Percentiles rank a stretch among this genome's conserved stretches.
These are phyloP conservation scores for Diaporthe citri DNA, from an alignment of 2,329 filamentous ascomycete species.

Conservation along the genomic window DNA sequence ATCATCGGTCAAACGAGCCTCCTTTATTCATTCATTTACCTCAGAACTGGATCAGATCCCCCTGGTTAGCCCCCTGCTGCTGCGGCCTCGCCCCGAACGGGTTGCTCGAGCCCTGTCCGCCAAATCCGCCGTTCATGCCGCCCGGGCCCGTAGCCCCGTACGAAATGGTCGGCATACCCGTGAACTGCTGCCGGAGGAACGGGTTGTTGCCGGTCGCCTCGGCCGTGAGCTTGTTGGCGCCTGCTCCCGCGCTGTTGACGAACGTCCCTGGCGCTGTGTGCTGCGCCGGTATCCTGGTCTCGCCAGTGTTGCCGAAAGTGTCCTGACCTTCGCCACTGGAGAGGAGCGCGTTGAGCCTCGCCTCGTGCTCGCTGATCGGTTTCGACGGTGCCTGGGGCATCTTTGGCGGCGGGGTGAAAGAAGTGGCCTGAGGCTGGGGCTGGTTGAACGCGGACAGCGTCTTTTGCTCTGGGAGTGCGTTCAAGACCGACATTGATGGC, in stretches of 20 bases:
- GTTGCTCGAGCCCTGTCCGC: conserved; percentile 63
- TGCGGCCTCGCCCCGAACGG: conserved; percentile 70
- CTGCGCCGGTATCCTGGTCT: conserved; percentile 93
- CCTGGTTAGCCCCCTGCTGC: conserved; percentile 57
- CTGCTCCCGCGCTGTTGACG: conserved; percentile 92
- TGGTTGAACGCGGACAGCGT: conserved; percentile 72
- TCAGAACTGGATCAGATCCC: conserved; percentile 73
- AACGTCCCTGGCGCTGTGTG: conserved; percentile 97
- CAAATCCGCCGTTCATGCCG: conserved; percentile 63
- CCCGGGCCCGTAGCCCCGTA: conserved; percentile 71
- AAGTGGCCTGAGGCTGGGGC: conserved; percentile 62
- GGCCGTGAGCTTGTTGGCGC: conserved; percentile 76
- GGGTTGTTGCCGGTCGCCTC: conserved; percentile 89
- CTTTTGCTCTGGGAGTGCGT: conserved; percentile 86
- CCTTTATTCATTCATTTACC: neutral
- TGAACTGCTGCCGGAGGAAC: conserved; percentile 87
- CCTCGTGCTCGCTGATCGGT: conserved; percentile 73
- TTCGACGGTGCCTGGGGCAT: conserved; percentile 65
- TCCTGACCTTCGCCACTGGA: conserved; percentile 92
- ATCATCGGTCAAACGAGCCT: conserved; percentile 1
- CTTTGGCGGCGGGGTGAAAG: conserved; percentile 56
- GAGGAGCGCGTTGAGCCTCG: conserved; percentile 87
- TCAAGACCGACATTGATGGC: conserved; percentile 76
- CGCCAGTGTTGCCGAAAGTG: conserved; percentile 97
- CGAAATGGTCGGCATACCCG: conserved; percentile 75